phyloP scores from a whole-genome alignment of 2,329 filamentous ascomycete genomes.

The Colletotrichum tofieldiae region DNA sequence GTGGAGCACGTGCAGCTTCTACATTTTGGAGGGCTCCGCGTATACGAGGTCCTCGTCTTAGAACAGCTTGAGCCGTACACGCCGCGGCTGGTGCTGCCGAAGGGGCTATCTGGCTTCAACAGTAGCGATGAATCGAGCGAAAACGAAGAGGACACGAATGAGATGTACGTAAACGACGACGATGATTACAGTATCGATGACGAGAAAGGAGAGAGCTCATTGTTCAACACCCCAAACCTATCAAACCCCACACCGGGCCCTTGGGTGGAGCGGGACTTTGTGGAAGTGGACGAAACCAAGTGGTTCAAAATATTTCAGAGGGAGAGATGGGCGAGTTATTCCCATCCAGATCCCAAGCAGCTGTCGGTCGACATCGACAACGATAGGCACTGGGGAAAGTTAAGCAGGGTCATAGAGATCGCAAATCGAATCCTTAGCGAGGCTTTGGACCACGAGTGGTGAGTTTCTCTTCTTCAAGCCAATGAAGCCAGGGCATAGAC shows the following conservation, averaged over 20 bases:
- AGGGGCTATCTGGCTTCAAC: background rate
- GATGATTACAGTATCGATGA: background rate
- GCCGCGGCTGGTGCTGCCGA: background rate
- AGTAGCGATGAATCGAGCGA: background rate
- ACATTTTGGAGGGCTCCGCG: background rate
- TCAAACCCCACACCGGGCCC: background rate
- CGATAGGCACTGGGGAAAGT: background rate
- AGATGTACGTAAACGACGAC: background rate
- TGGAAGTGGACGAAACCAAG: conserved; percentile 22
- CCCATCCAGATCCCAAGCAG: background rate
- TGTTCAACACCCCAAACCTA: background rate
- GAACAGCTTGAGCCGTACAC: conserved; percentile 17
- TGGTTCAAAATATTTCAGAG: conserved; percentile 29
- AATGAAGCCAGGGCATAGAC: background rate
- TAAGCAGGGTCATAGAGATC: conserved; percentile 17
- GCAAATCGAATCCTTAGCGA: conserved; percentile 22
- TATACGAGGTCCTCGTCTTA: conserved; percentile 1
- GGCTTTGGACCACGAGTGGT: conserved; percentile 14
- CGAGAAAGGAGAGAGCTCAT: background rate
- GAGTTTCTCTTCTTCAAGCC: background rate
- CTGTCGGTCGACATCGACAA: conserved; percentile 10
- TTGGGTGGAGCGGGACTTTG: conserved; percentile 9
- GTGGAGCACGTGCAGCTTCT: background rate
- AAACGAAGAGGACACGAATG: background rate
- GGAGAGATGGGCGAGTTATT: conserved; percentile 15